Conservation (phyloP, 1,139 yeast genomes). For the Pichia sorboxylosa region DNA sequence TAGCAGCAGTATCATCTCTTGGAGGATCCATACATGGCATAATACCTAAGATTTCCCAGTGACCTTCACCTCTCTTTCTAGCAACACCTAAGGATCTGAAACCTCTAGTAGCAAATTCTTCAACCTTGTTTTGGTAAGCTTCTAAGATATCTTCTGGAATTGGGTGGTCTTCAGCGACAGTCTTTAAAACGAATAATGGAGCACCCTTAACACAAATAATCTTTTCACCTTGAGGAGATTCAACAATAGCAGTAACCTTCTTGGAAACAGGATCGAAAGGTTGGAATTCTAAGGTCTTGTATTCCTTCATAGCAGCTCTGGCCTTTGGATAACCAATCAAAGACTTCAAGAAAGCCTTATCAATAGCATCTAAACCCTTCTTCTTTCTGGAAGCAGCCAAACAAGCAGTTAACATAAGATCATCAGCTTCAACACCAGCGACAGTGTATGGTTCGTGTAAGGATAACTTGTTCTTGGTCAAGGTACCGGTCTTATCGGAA, state of each 20-base stretch:
- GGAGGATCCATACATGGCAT: conserved; percentile 99
- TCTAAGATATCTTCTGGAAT: conserved; percentile 92
- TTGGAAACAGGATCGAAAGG: conserved; percentile 97
- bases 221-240: conserved; percentile 93
- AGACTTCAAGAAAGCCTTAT: conserved; percentile 92
- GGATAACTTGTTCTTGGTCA: conserved; percentile 93
- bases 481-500: conserved; percentile 99
- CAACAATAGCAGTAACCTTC: conserved; percentile 91
- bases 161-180: conserved; percentile 94
- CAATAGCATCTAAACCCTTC: conserved; percentile 98
- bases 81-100: conserved; percentile 98
- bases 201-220: conserved; percentile 97
- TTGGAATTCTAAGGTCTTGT: conserved; percentile 91
- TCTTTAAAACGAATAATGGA: conserved; percentile 86
- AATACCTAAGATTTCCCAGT: conserved; percentile 96
- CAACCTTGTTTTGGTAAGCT: conserved; percentile 92
- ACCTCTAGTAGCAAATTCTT: conserved; percentile 97
- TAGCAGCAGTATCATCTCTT: conserved; percentile 95
- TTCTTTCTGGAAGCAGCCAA: conserved; percentile 97
- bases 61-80: conserved; percentile 98
- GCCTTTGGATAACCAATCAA: conserved; percentile 83
- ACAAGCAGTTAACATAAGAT: conserved; percentile 95
- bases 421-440: conserved; percentile 97
- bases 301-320: conserved; percentile 86
- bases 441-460: conserved; percentile 98